Evolutionary conservation across 2,329 filamentous ascomycete genomes (phyloP).

Genomic region (Knoxdaviesia proteae): DNA sequence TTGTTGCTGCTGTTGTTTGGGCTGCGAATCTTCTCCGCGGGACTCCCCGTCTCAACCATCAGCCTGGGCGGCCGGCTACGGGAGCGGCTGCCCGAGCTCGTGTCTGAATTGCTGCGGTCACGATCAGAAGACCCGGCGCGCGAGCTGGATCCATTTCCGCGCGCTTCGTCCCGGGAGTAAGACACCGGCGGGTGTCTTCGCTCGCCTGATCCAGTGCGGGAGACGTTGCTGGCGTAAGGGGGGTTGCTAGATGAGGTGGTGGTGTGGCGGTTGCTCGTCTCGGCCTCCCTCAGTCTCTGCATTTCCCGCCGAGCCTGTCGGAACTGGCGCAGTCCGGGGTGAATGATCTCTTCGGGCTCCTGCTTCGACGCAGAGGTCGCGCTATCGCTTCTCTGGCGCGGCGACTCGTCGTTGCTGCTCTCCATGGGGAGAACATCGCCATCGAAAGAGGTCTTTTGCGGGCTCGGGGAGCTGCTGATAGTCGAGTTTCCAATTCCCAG

Average conservation of each 20-base stretch:
- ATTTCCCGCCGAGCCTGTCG: slow-evolving; percentile 35
- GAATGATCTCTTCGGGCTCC: slow-evolving; percentile 16
- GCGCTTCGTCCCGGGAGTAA: slow-evolving; percentile 14
- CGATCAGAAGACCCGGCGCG: slow-evolving; percentile 19
- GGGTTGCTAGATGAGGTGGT: slow-evolving; percentile 8
- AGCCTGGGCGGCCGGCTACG: slow-evolving; percentile 18
- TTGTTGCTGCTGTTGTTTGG: slow-evolving; percentile 16
- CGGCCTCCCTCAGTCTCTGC: slow-evolving; percentile 32
- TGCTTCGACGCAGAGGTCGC: slow-evolving; percentile 5
- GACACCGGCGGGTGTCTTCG: slow-evolving; percentile 21
- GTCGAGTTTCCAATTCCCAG: slow-evolving; percentile 30
- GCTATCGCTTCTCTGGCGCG: not conserved
- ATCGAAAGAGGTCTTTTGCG: slow-evolving; percentile 12
- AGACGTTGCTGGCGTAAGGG: slow-evolving; percentile 2
- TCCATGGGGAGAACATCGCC: slow-evolving; percentile 11
- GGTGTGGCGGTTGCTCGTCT: slow-evolving; percentile 21
- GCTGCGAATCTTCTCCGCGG: slow-evolving; percentile 16
- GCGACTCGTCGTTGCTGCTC: slow-evolving; percentile 10
- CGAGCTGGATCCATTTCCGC: slow-evolving; percentile 9
- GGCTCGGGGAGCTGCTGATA: slow-evolving; percentile 18
- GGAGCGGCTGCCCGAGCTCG: slow-evolving; percentile 22
- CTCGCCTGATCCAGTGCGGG: slow-evolving; percentile 17
- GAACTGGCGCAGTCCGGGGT: slow-evolving; percentile 34
- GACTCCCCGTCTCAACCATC: not conserved
- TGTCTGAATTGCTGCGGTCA: slow-evolving; percentile 33